phyloP scores from a whole-genome alignment of 2,329 filamentous ascomycete species.

The Xylaria multiplex region DNA sequence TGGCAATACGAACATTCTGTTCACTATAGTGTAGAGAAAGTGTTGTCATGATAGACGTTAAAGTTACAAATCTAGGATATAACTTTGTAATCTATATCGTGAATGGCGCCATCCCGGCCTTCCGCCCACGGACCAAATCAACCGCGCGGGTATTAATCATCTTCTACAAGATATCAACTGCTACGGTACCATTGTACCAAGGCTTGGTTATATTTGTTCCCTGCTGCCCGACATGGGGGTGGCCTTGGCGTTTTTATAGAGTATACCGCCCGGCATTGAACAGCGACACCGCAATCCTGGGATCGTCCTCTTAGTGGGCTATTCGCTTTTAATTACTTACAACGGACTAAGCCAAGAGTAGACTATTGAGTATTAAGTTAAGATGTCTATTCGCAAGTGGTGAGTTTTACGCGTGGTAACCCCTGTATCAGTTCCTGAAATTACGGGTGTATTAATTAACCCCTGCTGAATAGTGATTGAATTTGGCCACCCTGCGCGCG shows the following conservation, averaged over 20 bases:
- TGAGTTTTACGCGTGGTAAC: too few species aligned
- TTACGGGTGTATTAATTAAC: neutral
- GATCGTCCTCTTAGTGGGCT: too few species aligned
- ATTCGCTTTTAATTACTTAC: too few species aligned
- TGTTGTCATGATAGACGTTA: neutral
- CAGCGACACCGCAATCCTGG: too few species aligned
- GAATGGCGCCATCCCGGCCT: neutral
- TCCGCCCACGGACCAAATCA: neutral
- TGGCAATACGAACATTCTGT: neutral
- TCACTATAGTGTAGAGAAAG: neutral
- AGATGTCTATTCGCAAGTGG: too few species aligned
- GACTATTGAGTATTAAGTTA: too few species aligned
- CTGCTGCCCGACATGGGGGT: neutral
- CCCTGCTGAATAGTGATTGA: neutral
- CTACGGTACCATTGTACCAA: neutral
- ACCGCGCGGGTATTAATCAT: slow-evolving; percentile 32
- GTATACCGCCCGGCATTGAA: too few species aligned
- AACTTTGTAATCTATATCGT: neutral
- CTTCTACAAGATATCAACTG: neutral
- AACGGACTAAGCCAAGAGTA: too few species aligned
- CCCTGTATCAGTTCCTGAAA: too few species aligned
- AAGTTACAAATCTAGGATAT: neutral
- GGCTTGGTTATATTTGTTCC: neutral
- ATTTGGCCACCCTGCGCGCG: neutral
- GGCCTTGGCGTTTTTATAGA: slow-evolving; percentile 1